These are phyloP conservation scores for Penicillium decumbens DNA, from an alignment of 2,329 filamentous ascomycete genomes.

Conservation along the genomic window DNA sequence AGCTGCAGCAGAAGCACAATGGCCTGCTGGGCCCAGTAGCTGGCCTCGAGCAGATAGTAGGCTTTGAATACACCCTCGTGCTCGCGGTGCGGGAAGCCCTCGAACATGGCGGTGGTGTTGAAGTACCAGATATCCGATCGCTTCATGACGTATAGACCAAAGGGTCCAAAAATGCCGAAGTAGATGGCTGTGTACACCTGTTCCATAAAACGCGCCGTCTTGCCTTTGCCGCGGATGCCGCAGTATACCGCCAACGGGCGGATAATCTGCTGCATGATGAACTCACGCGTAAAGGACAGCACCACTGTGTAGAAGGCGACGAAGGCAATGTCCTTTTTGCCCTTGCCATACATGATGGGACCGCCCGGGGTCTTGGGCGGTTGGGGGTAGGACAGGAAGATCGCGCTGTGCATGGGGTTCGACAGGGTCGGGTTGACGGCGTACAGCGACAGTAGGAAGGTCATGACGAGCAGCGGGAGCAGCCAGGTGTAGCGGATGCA, in stretches of 20 bases:
- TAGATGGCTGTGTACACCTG: constrained; percentile 92
- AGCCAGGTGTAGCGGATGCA: constrained; percentile 56
- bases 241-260: constrained; percentile 66
- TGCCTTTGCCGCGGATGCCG: constrained; percentile 67
- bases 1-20: constrained; percentile 81
- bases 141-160: constrained; percentile 85
- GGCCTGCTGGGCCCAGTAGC: constrained; percentile 93
- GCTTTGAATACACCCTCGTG: constrained; percentile 83
- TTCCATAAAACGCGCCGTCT: constrained; percentile 91
- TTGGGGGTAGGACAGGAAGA: constrained; percentile 85
- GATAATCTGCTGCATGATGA: constrained; percentile 87
- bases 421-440: constrained; percentile 68
- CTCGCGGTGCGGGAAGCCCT: constrained; percentile 75
- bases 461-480: constrained; percentile 63
- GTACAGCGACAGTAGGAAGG: constrained; percentile 63
- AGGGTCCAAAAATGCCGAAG: constrained; percentile 75
- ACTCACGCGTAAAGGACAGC: constrained; percentile 88
- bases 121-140: constrained; percentile 94
- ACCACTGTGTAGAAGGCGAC: constrained; percentile 85
- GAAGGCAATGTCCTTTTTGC: constrained; percentile 78
- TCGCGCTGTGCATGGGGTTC: constrained; percentile 73
- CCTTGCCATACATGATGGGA: constrained; percentile 75
- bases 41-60: constrained; percentile 90
- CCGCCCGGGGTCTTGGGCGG: constrained; percentile 49
- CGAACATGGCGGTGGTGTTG: constrained; percentile 86